Base-by-base conservation (phyloP, 176 grass and related monocot species). In the Rhynchospora tenuis region DNA sequence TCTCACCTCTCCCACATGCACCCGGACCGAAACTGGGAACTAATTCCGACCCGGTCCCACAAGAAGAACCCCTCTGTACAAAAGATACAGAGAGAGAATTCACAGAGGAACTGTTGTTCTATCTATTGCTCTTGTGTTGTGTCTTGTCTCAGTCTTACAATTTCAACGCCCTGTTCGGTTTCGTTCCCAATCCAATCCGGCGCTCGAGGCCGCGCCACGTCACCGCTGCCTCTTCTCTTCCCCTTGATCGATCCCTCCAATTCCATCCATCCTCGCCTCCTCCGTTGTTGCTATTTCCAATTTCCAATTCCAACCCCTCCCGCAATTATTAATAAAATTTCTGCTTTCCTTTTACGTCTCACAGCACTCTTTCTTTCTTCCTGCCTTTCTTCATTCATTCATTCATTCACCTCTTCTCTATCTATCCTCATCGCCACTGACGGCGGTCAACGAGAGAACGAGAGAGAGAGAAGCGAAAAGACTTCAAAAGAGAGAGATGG, bases 151-250 rank as follows among this genome's bases (percentile, higher is more conserved):
- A 56, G 75, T 73, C 69, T 23, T 73, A 6, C 69, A 2, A 48
- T 73, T 73, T 73, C 69, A 73, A 73, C 69, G 29, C 51, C 33
- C 33, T 31, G 19, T 73, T 73, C 33, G 57, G 19, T 73, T 73
- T 73, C 69, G 1, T 73, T 73, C 20, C 69, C 69, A 73, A 73
- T 50, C 69, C 0, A 46, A 62, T 85, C 74, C 77, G 88, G 9
- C 86, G 88, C 91, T 86, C 84, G 59, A 15, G 61, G 62, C 81
- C 46, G 33, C 31, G 87, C 92, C 89, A 93, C 91, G 88, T 90
- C 91, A 83, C 31, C 83, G 60, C 57, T 82, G 86, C 83, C 86
- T 65, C 83, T 73, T 81, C 86, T 65, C 83, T 73, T 81, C 84
- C 71, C 88, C 83, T 87, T 81, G 85, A 84, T 84, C 84, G 33